Evolutionary conservation across 495 filamentous ascomycete genomes (phyloP), one percentile per base, ranked within the genome.

Genomic region (Tuber microsphaerosporum): DNA sequence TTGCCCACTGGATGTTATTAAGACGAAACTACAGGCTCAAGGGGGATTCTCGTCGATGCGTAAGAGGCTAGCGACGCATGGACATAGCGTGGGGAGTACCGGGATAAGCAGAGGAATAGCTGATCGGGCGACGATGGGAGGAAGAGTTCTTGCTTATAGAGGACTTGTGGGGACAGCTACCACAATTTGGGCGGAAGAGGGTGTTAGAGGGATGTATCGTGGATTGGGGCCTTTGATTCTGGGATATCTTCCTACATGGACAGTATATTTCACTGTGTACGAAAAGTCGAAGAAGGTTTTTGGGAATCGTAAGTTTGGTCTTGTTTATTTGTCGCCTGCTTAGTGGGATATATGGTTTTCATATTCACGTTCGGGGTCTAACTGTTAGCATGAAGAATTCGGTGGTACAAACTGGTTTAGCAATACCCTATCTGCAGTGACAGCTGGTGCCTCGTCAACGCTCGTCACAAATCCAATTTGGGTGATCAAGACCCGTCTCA

Each of bases 401-500:
- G 75, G 79, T 70, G 74, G 56, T 65, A 14, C 61, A 44, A 82
- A 88, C 84, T 90, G 88, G 86, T 80, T 91, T 48, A 86, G 88
- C 73, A 87, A 90, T 79, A 86, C 89, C 26, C 88, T 88, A 84
- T 94, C 96, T 41, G 95, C 96, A 37, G 88, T 99, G 76, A 89
- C 92, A 51, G 95, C 93, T 45, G 95, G 95, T 26, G 93, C 91
- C 73, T 97, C 92, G 83, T 97, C 93, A 73, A 98, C 96, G 5
- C 88, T 98, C 76, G 92, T 88, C 74, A 99, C 95, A n/a, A 99
- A 99, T 84, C 95, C 95, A 0, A 99, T 99, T 75, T 99, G 95
- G 95, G 96, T 99, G 42, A 97, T 99, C 85, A 99, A 99, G 83
- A 99, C 95, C 45, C 88, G 95, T 76, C 88, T 99, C 56, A 97